Percentiles rank a stretch among this genome's conserved stretches.
Conservation (phyloP, 805 yeast species). For the Scheffersomyces lignosus region DNA sequence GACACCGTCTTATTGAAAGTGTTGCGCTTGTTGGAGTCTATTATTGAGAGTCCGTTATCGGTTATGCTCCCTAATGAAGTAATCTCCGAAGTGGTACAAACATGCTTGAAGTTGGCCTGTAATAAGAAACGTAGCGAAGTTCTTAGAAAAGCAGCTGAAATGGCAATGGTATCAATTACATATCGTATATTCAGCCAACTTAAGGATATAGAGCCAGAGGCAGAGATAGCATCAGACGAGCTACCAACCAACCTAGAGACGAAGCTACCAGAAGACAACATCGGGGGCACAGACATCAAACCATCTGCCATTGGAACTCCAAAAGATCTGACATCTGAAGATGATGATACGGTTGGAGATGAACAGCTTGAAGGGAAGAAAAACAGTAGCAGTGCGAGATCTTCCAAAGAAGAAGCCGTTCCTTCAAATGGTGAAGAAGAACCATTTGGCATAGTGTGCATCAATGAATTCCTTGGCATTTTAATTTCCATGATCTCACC, state of each 20-base stretch:
- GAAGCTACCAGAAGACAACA: slow-evolving; percentile 57
- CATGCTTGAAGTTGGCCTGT: slow-evolving; percentile 88
- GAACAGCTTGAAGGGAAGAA: neutral
- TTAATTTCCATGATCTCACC: slow-evolving; percentile 81
- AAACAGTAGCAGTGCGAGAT: slow-evolving; percentile 1
- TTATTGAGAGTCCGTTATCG: slow-evolving; percentile 66
- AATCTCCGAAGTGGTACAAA: slow-evolving; percentile 84
- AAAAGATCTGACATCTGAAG: slow-evolving; percentile 22
- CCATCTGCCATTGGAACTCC: slow-evolving; percentile 14
- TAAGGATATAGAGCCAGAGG: slow-evolving; percentile 50
- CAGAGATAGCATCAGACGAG: slow-evolving; percentile 33
- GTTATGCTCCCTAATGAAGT: slow-evolving; percentile 74
- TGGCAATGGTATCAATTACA: slow-evolving; percentile 70
- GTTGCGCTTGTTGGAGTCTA: slow-evolving; percentile 64
- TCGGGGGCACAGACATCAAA: slow-evolving; percentile 45
- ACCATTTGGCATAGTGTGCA: slow-evolving; percentile 72
- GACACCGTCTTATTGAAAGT: slow-evolving; percentile 89
- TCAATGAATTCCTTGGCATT: slow-evolving; percentile 73
- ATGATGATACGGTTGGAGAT: slow-evolving; percentile 24
- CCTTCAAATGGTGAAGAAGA: slow-evolving; percentile 26
- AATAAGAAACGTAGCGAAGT: slow-evolving; percentile 91
- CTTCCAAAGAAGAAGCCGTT: slow-evolving; percentile 17
- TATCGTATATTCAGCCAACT: slow-evolving; percentile 65
- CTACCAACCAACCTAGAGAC: slow-evolving; percentile 50
- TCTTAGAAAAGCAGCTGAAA: slow-evolving; percentile 83